Conservation (phyloP, 2,329 filamentous ascomycete genomes). For the Scedosporium dehoogii region DNA sequence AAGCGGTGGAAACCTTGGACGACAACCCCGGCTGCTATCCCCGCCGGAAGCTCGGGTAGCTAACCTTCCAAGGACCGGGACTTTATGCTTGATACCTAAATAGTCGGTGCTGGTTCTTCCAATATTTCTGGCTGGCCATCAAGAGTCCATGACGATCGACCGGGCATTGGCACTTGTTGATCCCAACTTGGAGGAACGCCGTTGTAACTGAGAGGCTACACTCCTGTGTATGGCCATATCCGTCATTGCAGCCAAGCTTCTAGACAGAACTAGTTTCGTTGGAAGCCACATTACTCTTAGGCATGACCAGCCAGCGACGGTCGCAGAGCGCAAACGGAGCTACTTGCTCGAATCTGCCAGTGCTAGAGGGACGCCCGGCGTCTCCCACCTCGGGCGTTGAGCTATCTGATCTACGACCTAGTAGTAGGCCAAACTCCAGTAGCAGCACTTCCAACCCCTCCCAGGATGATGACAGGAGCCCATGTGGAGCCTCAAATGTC, state of each 20-base stretch:
- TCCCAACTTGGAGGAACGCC: too few species aligned
- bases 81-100: neutral
- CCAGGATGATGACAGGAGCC: neutral
- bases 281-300: neutral
- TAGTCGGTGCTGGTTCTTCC: neutral
- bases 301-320: neutral
- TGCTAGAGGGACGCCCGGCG: neutral
- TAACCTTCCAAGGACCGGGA: neutral
- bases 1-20: neutral
- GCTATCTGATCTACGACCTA: neutral
- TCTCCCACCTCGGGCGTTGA: neutral
- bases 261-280: neutral
- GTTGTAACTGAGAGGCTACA: too few species aligned
- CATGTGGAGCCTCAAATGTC: neutral
- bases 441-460: neutral
- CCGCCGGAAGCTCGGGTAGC: constrained; percentile 2
- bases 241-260: neutral
- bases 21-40: neutral
- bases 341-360: neutral
- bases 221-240: neutral
- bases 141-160: neutral
- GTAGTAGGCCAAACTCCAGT: neutral
- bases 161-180: too few species aligned
- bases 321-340: neutral
- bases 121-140: neutral